Evolutionary conservation across 2,329 filamentous ascomycete genomes (phyloP).

Genomic region (Pseudohalonectria lignicola): DNA sequence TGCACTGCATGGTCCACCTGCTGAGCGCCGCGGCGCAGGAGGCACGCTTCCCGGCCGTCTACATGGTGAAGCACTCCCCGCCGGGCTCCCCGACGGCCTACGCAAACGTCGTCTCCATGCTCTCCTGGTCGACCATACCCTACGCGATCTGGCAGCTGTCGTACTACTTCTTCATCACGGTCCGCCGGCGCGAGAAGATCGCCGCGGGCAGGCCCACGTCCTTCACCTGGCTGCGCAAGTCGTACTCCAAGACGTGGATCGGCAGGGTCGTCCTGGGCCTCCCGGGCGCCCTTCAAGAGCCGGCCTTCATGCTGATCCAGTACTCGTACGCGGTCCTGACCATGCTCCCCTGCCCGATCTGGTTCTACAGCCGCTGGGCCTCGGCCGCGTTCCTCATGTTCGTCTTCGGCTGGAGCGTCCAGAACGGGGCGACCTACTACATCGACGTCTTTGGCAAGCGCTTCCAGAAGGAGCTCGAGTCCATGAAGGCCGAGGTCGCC

Average conservation of each 20-base stretch:
- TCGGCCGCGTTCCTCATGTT: conserved; percentile 65
- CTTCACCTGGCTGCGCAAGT: conserved; percentile 91
- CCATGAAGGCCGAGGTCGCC: conserved; percentile 75
- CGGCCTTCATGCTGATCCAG: conserved; percentile 93
- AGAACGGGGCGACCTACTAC: conserved; percentile 95
- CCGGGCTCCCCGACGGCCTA: conserved; percentile 73
- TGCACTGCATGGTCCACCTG: conserved; percentile 88
- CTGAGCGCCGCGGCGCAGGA: conserved; percentile 54
- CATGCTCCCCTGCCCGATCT: conserved; percentile 88
- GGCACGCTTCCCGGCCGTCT: conserved; percentile 72
- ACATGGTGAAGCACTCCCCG: conserved; percentile 59
- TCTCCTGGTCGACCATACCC: conserved; percentile 85
- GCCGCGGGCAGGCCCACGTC: conserved; percentile 90
- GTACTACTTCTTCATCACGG: conserved; percentile 93
- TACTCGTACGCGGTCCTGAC: conserved; percentile 84
- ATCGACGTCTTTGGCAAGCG: conserved; percentile 96
- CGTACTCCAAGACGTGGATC: conserved; percentile 82
- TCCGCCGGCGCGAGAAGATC: conserved; percentile 91
- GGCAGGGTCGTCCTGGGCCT: conserved; percentile 75
- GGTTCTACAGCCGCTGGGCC: conserved; percentile 83
- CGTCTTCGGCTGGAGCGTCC: conserved; percentile 91
- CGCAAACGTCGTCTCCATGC: conserved; percentile 68
- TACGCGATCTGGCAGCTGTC: conserved; percentile 86
- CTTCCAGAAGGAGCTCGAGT: conserved; percentile 92
- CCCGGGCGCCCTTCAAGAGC: conserved; percentile 67